Evolutionary conservation across 1,139 yeast species (phyloP).

Genomic region (Magnusiomyces suaveolens): DNA sequence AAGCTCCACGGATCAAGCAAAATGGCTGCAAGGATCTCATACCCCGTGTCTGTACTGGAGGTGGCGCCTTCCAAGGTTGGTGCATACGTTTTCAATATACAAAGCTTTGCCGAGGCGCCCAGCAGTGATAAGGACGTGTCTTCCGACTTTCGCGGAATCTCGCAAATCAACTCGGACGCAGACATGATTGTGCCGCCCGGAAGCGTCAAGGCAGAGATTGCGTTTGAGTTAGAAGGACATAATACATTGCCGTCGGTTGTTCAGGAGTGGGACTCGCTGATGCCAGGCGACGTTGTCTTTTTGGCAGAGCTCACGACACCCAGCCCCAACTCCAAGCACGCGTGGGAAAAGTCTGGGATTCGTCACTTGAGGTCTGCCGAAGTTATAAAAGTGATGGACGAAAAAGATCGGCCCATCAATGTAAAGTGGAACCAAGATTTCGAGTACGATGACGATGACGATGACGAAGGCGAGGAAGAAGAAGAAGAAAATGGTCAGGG

Average conservation of each 20-base stretch:
- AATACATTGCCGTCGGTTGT: constrained; percentile 10
- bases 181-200: constrained; percentile 4
- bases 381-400: constrained; percentile 21
- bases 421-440: not conserved
- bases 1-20: constrained; percentile 27
- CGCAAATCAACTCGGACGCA: not conserved
- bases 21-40: constrained; percentile 24
- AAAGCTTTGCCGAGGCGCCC: not conserved
- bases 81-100: not conserved
- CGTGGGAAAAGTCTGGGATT: constrained; percentile 19
- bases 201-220: constrained; percentile 10
- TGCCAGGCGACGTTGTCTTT: constrained; percentile 28
- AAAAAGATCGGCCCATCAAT: constrained; percentile 14
- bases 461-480: constrained; percentile 11
- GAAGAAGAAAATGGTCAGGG: constrained; percentile 8
- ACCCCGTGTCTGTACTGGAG: constrained; percentile 21
- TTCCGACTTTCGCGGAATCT: not conserved
- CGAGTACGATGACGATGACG: constrained; percentile 4
- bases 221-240: constrained; percentile 15
- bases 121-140: not conserved
- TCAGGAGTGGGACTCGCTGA: constrained; percentile 30
- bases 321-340: constrained; percentile 11
- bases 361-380: constrained; percentile 23
- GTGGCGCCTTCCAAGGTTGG: constrained; percentile 23
- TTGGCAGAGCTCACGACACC: constrained; percentile 20